Conservation (phyloP, 192 early-diverging fungal genomes). For the Obelidium mucronatum region DNA sequence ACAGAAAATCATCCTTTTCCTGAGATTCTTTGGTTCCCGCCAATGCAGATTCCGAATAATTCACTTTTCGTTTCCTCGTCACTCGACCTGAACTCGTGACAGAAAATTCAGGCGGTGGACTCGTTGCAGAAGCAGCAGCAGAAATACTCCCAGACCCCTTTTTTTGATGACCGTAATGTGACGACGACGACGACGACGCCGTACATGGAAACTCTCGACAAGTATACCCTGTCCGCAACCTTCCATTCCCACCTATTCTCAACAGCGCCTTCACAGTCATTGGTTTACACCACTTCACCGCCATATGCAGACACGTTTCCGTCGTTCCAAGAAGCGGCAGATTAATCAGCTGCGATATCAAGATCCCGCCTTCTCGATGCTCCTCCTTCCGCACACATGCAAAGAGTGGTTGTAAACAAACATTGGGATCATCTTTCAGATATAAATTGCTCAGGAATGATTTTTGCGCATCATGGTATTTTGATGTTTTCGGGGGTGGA, state of each 20-base stretch:
- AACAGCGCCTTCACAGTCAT: conserved; percentile 8
- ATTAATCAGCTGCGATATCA: neutral
- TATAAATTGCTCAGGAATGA: conserved; percentile 1
- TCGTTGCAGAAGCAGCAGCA: neutral
- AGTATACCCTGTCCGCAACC: conserved; percentile 4
- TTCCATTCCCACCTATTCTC: neutral
- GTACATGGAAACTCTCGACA: conserved; percentile 12
- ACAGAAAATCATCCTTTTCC: too few species aligned
- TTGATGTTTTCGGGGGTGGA: neutral
- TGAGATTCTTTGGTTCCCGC: neutral
- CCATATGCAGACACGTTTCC: conserved; percentile 10
- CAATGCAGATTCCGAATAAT: neutral
- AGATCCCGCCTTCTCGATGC: neutral
- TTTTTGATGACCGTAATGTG: too few species aligned
- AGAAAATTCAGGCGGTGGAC: neutral
- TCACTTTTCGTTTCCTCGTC: neutral
- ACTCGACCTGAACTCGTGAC: neutral
- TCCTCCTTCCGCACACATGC: neutral
- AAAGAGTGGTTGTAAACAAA: neutral
- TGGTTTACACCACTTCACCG: conserved; percentile 22
- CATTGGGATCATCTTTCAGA: conserved; percentile 1
- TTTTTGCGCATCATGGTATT: neutral
- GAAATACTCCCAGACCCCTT: neutral
- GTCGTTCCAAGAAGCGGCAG: conserved; percentile 2
- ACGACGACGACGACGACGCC: too few species aligned